Evolutionary conservation across 129 eudicot species (phyloP).

Genomic region (Calendula officinalis): DNA sequence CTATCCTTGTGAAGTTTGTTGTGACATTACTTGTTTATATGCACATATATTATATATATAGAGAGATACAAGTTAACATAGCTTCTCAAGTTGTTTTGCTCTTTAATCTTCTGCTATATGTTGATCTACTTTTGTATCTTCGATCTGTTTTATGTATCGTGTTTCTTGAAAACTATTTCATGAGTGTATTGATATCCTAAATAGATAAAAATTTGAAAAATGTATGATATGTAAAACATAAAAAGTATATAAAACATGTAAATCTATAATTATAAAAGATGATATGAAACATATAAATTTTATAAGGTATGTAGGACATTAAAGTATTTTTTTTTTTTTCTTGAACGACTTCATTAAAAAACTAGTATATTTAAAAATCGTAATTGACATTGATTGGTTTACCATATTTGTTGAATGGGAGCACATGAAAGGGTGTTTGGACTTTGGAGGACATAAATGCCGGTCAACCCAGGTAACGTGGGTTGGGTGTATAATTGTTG

Average conservation of each 20-base stretch:
- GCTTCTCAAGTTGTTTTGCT: not conserved
- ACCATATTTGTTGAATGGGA: not conserved
- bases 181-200: too few species aligned
- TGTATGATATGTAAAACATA: too few species aligned
- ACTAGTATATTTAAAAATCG: too few species aligned
- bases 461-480: constrained; percentile 13
- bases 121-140: not conserved
- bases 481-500: not conserved
- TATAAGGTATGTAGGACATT: too few species aligned
- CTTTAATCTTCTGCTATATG: not conserved
- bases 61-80: constrained; percentile 3
- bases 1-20: not conserved
- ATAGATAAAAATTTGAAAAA: too few species aligned
- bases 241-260: too few species aligned
- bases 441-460: constrained; percentile 2
- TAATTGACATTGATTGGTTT: too few species aligned
- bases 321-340: too few species aligned
- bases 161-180: not conserved
- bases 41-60: constrained; percentile 4
- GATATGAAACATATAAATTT: too few species aligned
- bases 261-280: too few species aligned
- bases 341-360: too few species aligned
- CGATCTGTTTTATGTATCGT: not conserved
- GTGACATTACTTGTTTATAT: not conserved
- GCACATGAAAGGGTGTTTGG: not conserved